A percentile compares a stretch with the other conserved stretches of the same genome.
Evolutionary conservation across 495 filamentous ascomycete genomes (phyloP).

Genomic region (Mycothermus thermophilus): DNA sequence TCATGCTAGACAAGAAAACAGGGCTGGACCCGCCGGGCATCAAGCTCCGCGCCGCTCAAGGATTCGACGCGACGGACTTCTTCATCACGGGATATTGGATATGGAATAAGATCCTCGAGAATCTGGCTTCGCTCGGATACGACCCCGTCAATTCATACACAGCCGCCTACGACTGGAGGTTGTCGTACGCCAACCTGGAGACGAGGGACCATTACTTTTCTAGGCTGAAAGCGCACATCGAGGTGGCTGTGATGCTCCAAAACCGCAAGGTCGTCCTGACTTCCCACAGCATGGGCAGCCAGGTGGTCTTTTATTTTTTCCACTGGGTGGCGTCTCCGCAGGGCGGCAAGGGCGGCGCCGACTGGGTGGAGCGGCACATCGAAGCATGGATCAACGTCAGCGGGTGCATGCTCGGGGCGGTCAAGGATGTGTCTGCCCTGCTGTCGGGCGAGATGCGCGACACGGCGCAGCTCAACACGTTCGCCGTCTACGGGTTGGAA

Average conservation of each 20-base stretch:
- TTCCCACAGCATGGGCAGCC: conserved; percentile 93
- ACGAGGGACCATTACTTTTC: conserved; percentile 87
- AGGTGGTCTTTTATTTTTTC: conserved; percentile 92
- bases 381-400: conserved; percentile 97
- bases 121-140: conserved; percentile 87
- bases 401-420: conserved; percentile 91
- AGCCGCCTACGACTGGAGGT: conserved; percentile 93
- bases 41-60: conserved; percentile 87
- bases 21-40: conserved; percentile 86
- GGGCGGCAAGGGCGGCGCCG: conserved; percentile 65
- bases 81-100: conserved; percentile 90
- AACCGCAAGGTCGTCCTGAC: conserved; percentile 74
- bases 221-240: conserved; percentile 75
- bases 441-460: conserved; percentile 97
- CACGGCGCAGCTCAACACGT: conserved; percentile 92
- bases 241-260: conserved; percentile 54
- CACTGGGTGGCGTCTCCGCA: conserved; percentile 84
- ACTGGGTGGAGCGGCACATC: conserved; percentile 83
- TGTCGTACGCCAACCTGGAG: conserved; percentile 84
- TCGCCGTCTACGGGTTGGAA: conserved; percentile 92
- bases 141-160: conserved; percentile 93
- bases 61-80: conserved; percentile 98
- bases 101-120: conserved; percentile 97
- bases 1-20: conserved; percentile 88
- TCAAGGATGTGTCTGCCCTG: conserved; percentile 82